Evolutionary conservation across 2,329 filamentous ascomycete genomes (phyloP).

Genomic region (Microsporum canis): DNA sequence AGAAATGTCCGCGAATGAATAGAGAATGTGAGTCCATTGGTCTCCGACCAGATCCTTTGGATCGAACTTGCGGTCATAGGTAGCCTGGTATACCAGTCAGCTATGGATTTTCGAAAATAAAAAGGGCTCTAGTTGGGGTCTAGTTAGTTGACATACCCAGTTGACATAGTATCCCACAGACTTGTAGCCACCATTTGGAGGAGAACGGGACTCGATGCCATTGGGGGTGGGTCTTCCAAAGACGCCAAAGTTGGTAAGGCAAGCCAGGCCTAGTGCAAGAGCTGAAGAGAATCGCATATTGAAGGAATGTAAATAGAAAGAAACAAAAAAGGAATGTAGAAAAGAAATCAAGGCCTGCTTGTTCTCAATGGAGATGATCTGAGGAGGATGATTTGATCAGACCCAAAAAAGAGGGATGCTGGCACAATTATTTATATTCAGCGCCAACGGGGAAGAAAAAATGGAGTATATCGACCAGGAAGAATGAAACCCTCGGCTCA

Average conservation of each 20-base stretch:
- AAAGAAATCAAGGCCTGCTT: conserved; percentile 2
- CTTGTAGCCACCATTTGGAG: conserved; percentile 3
- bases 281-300: conserved; percentile 3
- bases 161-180: conserved; percentile 12
- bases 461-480: not conserved
- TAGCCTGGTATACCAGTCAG: conserved; percentile 44
- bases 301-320: not conserved
- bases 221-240: not conserved
- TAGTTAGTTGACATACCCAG: conserved; percentile 6
- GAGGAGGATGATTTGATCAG: not conserved
- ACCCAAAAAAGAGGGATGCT: not conserved
- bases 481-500: conserved; percentile 1
- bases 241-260: conserved; percentile 1
- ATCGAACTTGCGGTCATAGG: conserved; percentile 75
- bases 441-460: not conserved
- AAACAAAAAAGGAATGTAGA: not conserved
- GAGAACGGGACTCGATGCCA: not conserved
- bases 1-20: conserved; percentile 79
- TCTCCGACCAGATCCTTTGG: conserved; percentile 72
- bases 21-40: conserved; percentile 78
- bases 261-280: conserved; percentile 5
- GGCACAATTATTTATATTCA: not conserved
- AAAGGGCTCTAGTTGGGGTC: not conserved
- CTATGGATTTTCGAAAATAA: not conserved
- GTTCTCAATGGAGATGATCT: not conserved